Base-by-base conservation (phyloP, 1,139 yeast species). In the Pichia sp. region DNA sequence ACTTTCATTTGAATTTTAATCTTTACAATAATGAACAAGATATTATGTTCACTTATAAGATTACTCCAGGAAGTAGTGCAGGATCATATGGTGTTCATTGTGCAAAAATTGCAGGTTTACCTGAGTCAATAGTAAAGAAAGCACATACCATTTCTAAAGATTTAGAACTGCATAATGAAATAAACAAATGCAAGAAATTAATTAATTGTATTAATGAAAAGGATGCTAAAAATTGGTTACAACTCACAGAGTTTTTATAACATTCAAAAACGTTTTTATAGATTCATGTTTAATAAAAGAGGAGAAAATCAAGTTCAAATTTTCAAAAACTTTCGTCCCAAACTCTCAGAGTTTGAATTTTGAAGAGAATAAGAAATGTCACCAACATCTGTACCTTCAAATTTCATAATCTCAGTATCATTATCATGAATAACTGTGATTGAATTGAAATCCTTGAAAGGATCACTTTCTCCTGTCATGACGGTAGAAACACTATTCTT, bases 371-470 rank as follows among this genome's bases (percentile, higher is more conserved):
- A 83, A 2, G 83, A 74, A 14, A 83, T 76, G 51, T 79, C 80
- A 4, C 86, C 81, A 9, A 77, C 62, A 25, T 72, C 71, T 26
- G 68, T 71, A 28, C 76, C 79, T 18, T 73, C 74, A 50, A 69
- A 74, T 3, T 66, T 56, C 55, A 72, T 64, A 1, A 74, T 63
- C 39, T 67, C 63, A 33, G 66, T 69, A 32, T 64, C 68, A 37
- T 76, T 82, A 33, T 50, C 48, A 58, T 88, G 91, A 54, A 86
- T 86, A 54, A 91, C 68, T 4, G 96, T 85, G 53, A 91, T 86
- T 0, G 96, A 88, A 55, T 82, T 85, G 65, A 91, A 91, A 54
- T 79, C 79, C 41, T 78, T 82, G 62, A 91, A 91, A 14, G 96
- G 96, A 61, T 89, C 96, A 31, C 66, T 59, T 17, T 59, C 69